phyloP scores from a whole-genome alignment of 2,329 filamentous ascomycete genomes.

The Fusarium heterosporum region DNA sequence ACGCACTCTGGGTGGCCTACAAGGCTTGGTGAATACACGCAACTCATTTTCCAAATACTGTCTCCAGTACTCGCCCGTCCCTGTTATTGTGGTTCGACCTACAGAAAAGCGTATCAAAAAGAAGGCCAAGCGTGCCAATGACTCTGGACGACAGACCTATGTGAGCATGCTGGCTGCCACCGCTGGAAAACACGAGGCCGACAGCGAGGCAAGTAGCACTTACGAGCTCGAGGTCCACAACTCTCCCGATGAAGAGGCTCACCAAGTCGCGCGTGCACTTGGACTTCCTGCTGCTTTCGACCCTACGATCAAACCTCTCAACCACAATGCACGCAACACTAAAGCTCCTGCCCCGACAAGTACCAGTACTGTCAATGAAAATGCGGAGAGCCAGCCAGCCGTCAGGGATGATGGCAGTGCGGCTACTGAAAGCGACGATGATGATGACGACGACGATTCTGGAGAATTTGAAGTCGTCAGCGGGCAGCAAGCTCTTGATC shows the following conservation, averaged over 20 bases:
- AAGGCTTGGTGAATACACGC: conserved; percentile 79
- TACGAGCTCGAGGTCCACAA: conserved; percentile 68
- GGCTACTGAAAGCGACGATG: conserved; percentile 51
- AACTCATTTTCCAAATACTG: conserved; percentile 96
- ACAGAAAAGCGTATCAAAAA: conserved; percentile 90
- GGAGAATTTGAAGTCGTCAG: conserved; percentile 61
- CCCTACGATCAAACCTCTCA: conserved; percentile 70
- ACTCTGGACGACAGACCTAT: conserved; percentile 81
- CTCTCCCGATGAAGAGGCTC: conserved; percentile 71
- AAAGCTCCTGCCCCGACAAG: conserved; percentile 35
- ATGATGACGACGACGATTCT: conserved; percentile 54
- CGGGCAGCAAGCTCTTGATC: conserved; percentile 58
- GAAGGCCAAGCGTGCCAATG: conserved; percentile 84
- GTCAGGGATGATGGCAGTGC: conserved; percentile 50
- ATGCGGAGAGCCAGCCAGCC: conserved; percentile 35
- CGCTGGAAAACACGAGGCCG: conserved; percentile 67
- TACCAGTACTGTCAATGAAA: conserved; percentile 22
- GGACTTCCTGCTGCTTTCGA: conserved; percentile 72
- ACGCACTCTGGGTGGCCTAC: conserved; percentile 84
- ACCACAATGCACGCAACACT: conserved; percentile 42
- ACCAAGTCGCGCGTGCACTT: conserved; percentile 71
- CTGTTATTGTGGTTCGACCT: conserved; percentile 91
- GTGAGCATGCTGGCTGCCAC: conserved; percentile 78
- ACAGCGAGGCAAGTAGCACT: conserved; percentile 63
- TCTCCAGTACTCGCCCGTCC: conserved; percentile 90